A percentile compares a stretch with the other conserved stretches of the same genome.
Evolutionary conservation across 1,284 basidiomycete species (phyloP).

Genomic region (Ustilago esculenta): DNA sequence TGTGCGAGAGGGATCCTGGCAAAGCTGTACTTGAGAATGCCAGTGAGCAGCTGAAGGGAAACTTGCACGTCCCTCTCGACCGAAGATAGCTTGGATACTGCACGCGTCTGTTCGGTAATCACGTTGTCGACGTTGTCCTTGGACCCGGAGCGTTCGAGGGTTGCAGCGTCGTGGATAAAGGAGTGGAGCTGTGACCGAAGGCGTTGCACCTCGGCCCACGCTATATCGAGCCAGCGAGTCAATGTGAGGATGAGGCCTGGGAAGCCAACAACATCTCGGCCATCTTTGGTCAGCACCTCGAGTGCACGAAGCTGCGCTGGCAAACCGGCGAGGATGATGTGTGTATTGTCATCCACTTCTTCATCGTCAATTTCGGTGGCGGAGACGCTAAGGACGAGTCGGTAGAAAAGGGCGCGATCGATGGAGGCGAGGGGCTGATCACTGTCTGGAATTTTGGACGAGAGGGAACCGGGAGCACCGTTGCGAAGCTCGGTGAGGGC

Average conservation of each 20-base stretch:
- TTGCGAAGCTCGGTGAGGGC: constrained; percentile 53
- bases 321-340: constrained; percentile 37
- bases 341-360: constrained; percentile 29
- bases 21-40: constrained; percentile 63
- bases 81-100: constrained; percentile 27
- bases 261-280: constrained; percentile 60
- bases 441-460: constrained; percentile 51
- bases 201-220: constrained; percentile 57
- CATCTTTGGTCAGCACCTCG: constrained; percentile 60
- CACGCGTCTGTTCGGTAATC: constrained; percentile 12
- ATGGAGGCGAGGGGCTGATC: constrained; percentile 56
- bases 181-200: constrained; percentile 38
- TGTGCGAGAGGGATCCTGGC: constrained; percentile 51
- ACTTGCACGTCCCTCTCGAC: constrained; percentile 53
- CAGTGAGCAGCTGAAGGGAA: constrained; percentile 53
- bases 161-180: constrained; percentile 16
- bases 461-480: constrained; percentile 57
- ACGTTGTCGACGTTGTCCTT: constrained; percentile 11
- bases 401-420: constrained; percentile 59
- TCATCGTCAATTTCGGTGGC: constrained; percentile 38
- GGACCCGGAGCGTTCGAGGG: constrained; percentile 10
- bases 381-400: constrained; percentile 51
- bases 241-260: constrained; percentile 52
- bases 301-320: constrained; percentile 55
- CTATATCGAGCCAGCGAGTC: constrained; percentile 47